Conservation (phyloP, 2,329 filamentous ascomycete species). For the Beauveria bassiana region DNA sequence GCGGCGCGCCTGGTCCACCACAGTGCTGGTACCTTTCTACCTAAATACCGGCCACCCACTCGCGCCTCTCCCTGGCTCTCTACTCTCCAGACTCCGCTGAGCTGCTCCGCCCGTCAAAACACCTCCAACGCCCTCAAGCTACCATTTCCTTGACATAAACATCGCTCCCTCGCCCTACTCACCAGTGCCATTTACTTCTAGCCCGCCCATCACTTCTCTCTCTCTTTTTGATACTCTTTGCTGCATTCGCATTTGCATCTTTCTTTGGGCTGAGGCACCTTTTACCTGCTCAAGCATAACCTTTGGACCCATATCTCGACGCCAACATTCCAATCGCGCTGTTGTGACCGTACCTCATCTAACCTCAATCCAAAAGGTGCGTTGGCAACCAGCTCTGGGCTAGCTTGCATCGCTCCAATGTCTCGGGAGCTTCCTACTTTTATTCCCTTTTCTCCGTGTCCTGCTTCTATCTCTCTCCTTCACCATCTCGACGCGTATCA, state of each 20-base stretch:
- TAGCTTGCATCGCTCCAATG: constrained; percentile 18
- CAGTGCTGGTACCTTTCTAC: neutral
- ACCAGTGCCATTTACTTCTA: constrained; percentile 12
- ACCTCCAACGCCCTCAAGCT: constrained; percentile 14
- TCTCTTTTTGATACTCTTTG: constrained; percentile 11
- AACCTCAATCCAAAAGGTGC: constrained; percentile 27
- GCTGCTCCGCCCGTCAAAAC: constrained; percentile 16
- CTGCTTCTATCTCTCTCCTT: constrained; percentile 5
- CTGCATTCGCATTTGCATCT: constrained; percentile 14
- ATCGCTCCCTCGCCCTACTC: constrained; percentile 12
- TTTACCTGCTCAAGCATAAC: constrained; percentile 1
- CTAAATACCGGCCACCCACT: neutral
- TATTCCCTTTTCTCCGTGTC: constrained; percentile 4
- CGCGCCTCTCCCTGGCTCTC: constrained; percentile 6
- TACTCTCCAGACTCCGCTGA: constrained; percentile 8
- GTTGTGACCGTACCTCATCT: constrained; percentile 25
- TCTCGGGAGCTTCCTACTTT: constrained; percentile 20
- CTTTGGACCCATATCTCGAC: constrained; percentile 17
- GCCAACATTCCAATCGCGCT: constrained; percentile 31
- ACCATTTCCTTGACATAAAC: constrained; percentile 12
- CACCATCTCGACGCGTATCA: constrained; percentile 4
- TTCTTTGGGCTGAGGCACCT: constrained; percentile 20
- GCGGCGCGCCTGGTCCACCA: constrained; percentile 5
- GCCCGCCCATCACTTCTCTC: constrained; percentile 16
- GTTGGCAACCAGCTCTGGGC: constrained; percentile 20